phyloP scores from a whole-genome alignment of 2,329 filamentous ascomycete species.

The Cryphonectria radicalis region DNA sequence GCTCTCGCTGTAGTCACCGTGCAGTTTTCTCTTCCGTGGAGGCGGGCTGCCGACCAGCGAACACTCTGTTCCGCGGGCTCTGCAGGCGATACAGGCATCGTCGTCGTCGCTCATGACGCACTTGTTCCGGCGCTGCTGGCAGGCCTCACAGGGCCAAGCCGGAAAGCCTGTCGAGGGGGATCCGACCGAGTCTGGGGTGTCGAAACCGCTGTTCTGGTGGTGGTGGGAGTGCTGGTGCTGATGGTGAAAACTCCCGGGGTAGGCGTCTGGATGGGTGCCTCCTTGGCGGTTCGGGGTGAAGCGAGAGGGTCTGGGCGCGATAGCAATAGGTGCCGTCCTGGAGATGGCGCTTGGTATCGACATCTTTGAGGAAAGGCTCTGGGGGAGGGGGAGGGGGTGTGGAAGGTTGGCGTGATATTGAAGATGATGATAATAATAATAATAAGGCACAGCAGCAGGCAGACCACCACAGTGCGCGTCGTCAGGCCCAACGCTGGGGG shows the following conservation, averaged over 20 bases:
- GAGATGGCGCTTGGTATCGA: conserved; percentile 58
- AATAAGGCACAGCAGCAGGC: background rate
- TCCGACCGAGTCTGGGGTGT: conserved; percentile 53
- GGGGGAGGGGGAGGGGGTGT: background rate
- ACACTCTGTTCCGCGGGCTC: conserved; percentile 77
- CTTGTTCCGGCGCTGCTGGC: conserved; percentile 72
- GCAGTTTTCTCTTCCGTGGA: conserved; percentile 79
- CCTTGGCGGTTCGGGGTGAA: conserved; percentile 51
- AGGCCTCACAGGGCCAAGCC: conserved; percentile 71
- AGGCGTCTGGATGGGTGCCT: conserved; percentile 54
- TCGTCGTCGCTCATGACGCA: conserved; percentile 78
- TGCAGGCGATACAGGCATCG: conserved; percentile 73
- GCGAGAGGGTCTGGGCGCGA: conserved; percentile 63
- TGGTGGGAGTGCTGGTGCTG: background rate
- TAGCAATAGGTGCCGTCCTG: conserved; percentile 68
- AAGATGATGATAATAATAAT: background rate
- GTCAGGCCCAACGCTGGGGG: background rate
- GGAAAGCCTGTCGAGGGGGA: conserved; percentile 46
- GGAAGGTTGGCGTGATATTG: conserved; percentile 6
- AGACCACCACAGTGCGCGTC: background rate
- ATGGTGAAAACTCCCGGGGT: conserved; percentile 52
- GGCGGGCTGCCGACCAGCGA: conserved; percentile 78
- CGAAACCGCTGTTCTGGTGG: conserved; percentile 42
- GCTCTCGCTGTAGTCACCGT: conserved; percentile 65
- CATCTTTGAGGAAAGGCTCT: conserved; percentile 48